Percentiles rank a stretch among this genome's conserved stretches.
Evolutionary conservation across 169 alveolate species (phyloP).

Genomic region (Eimeria maxima): DNA sequence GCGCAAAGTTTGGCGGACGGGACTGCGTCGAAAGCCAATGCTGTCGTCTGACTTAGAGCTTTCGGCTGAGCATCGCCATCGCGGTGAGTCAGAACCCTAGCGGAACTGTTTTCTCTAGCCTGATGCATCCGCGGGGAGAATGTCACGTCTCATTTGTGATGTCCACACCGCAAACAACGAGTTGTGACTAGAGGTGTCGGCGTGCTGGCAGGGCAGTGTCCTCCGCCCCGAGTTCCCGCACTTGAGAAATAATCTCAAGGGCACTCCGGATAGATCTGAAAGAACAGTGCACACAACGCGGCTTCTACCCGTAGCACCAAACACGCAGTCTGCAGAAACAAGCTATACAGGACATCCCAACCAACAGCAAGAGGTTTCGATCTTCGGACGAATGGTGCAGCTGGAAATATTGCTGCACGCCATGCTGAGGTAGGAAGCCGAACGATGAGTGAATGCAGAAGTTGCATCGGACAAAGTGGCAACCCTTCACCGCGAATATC

Average conservation of each 20-base stretch:
- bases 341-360: not conserved
- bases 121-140: not conserved
- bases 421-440: not conserved
- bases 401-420: not conserved
- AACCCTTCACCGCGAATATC: not conserved
- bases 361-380: not conserved
- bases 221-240: conserved; percentile 60
- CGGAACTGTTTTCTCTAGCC: not conserved
- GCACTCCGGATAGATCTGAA: conserved; percentile 69
- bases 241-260: conserved; percentile 64
- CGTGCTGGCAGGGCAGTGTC: conserved; percentile 52
- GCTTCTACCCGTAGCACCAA: not conserved
- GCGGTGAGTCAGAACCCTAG: not conserved
- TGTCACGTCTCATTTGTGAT: conserved; percentile 8
- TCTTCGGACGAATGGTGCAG: not conserved
- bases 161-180: not conserved
- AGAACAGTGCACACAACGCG: not conserved
- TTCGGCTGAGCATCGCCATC: conserved; percentile 15
- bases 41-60: not conserved
- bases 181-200: conserved; percentile 13
- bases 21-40: not conserved
- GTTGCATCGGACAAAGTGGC: not conserved
- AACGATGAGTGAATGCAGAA: not conserved
- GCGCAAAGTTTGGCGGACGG: not conserved
- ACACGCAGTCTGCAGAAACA: not conserved